Evolutionary conservation across 345 rosid species (phyloP).

Genomic region (Salix viminalis): DNA sequence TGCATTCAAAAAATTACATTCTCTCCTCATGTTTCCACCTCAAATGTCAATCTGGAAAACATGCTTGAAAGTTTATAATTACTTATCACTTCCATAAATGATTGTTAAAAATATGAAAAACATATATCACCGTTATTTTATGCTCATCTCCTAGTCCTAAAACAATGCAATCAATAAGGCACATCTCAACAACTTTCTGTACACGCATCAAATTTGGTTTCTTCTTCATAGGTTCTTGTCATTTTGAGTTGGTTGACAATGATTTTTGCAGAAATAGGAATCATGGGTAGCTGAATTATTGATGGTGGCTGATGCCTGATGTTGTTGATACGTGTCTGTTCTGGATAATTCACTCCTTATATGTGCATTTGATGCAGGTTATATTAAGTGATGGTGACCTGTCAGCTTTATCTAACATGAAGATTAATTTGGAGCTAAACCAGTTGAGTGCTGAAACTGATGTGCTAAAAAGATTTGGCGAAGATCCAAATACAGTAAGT

Average conservation of each 20-base stretch:
- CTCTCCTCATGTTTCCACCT: neutral
- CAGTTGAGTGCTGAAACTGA: constrained; percentile 25
- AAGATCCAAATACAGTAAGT: constrained; percentile 44
- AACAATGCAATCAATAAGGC: neutral
- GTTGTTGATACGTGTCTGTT: neutral
- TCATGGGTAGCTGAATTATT: neutral
- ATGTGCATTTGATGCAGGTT: constrained; percentile 44
- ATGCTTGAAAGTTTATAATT: neutral
- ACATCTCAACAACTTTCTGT: neutral
- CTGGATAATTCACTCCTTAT: neutral
- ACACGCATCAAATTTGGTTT: neutral
- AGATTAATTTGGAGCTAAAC: constrained; percentile 56
- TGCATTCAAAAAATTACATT: neutral
- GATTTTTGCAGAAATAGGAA: neutral
- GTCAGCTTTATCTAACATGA: constrained; percentile 71
- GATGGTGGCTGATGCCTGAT: neutral
- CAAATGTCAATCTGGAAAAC: neutral
- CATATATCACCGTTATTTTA: too few relatives aligned
- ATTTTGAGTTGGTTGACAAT: neutral
- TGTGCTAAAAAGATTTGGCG: constrained; percentile 16
- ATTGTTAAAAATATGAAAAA: neutral
- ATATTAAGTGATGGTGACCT: constrained; percentile 70
- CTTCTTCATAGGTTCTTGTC: neutral
- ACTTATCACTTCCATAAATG: neutral
- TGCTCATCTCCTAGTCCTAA: neutral